phyloP scores from a whole-genome alignment of 1,284 basidiomycete species.

The Ustilago xerochloae region DNA sequence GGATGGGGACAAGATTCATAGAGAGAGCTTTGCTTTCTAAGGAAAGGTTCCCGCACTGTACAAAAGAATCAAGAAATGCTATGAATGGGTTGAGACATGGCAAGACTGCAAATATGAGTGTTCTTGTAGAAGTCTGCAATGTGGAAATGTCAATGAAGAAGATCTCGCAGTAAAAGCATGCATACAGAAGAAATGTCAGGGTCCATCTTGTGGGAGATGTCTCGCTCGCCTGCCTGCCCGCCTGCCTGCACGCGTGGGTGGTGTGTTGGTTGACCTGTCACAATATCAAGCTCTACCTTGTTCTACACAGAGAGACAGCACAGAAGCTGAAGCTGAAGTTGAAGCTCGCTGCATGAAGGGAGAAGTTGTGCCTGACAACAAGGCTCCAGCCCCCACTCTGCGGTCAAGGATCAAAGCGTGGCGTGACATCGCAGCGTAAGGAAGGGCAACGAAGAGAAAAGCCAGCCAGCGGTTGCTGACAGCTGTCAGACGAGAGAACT shows the following conservation, averaged over 20 bases:
- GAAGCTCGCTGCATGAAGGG: too few species aligned
- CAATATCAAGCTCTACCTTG: not conserved
- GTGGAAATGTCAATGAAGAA: not conserved
- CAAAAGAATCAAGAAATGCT: too few species aligned
- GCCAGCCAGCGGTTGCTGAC: not conserved
- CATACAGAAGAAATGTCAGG: not conserved
- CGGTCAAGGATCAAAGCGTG: too few species aligned
- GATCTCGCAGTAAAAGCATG: not conserved
- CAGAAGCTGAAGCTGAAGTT: too few species aligned
- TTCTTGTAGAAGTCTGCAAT: not conserved
- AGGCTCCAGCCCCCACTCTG: too few species aligned
- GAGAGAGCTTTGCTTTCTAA: constrained; percentile 35
- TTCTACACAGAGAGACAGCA: too few species aligned
- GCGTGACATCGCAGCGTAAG: too few species aligned
- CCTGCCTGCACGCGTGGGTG: too few species aligned
- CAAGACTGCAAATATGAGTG: not conserved
- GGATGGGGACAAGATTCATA: constrained; percentile 12
- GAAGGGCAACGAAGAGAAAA: constrained; percentile 1
- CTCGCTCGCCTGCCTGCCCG: constrained; percentile 4
- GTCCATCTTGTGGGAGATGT: constrained; percentile 17
- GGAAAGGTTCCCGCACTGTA: too few species aligned
- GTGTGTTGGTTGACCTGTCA: constrained; percentile 3
- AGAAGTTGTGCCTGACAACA: too few species aligned
- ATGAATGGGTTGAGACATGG: too few species aligned
- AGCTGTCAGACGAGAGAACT: constrained; percentile 14